Base-by-base conservation (phyloP, 2,329 filamentous ascomycete species). In the Plenodomus lindquistii region DNA sequence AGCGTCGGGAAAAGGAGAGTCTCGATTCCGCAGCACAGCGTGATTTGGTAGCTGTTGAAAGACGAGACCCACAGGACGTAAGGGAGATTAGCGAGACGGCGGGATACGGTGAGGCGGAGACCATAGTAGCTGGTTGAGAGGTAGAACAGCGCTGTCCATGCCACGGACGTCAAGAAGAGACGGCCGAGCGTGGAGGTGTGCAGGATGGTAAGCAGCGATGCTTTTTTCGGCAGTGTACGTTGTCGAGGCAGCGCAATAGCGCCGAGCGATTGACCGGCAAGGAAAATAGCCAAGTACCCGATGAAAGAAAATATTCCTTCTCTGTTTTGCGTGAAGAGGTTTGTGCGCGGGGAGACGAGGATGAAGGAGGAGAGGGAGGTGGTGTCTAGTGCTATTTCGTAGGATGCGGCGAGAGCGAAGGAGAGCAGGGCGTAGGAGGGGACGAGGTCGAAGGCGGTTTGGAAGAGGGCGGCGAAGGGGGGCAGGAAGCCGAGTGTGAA, bases 231-330 rank as follows among this genome's bases (percentile, higher is more conserved):
- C 67, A 75, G 62, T 80, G 66, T 66, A 71, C 60, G 54, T 46
- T 70, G 62, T 31, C 81, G 76, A 2, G 90, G 89, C 31, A 97
- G 82, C 49, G 94, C 82, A 52, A 86, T 83, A 73, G 92, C 85
- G 41, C 94, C 94, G 16, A 87, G 83, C 35, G 89, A 88, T 67
- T 95, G 91, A 3, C 94, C 94, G 0, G 89, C 85, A 34, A 99
- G 83, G 72, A 97, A 99, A 50, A 99, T 97, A 39, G 93, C 88
- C 38, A 99, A 81, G 68, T 99, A 99, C 4, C 94, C 94, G 41
- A 89, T 75, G 71, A 97, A 96, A 44, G 91, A 96, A 72, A 93
- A 96, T n/a, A 99, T 81, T 0, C 94, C 94, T 72, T 99, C 94
- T 20, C 93, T 83, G 68, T 99, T 99, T 79, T 91, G 89, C 2